Conservation (phyloP, 768 basidiomycete genomes). For the Suillus brevipes region DNA sequence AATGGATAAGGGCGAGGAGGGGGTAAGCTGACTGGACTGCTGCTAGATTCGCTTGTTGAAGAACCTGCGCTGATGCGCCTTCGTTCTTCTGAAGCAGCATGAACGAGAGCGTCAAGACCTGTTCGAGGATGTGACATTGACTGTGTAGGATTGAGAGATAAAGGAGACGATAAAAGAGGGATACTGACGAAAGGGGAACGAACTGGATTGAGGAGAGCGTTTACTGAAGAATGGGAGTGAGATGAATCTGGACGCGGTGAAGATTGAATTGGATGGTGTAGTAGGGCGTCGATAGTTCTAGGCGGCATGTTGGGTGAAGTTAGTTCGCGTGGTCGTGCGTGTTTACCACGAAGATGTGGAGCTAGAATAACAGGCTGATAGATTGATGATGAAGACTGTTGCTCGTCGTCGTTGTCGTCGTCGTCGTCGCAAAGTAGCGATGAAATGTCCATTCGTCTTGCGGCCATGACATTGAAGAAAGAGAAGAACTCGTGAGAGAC, state of each 20-base stretch:
- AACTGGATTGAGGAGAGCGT: slow-evolving; percentile 7
- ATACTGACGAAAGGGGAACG: slow-evolving; percentile 6
- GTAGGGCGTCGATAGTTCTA: slow-evolving; percentile 19
- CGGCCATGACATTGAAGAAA: slow-evolving; percentile 44
- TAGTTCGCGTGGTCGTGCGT: slow-evolving; percentile 10
- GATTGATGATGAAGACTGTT: slow-evolving; percentile 5
- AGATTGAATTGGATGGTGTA: slow-evolving; percentile 14
- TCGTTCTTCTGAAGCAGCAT: slow-evolving; percentile 69
- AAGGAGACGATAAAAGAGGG: neutral
- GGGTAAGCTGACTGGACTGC: slow-evolving; percentile 15
- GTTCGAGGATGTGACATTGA: slow-evolving; percentile 20
- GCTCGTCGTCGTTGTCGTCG: slow-evolving; percentile 30
- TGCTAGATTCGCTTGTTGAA: slow-evolving; percentile 5
- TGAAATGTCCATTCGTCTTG: slow-evolving; percentile 73
- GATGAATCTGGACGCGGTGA: slow-evolving; percentile 19
- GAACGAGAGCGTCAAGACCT: slow-evolving; percentile 66
- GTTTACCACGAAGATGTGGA: slow-evolving; percentile 30
- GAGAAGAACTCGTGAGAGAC: slow-evolving; percentile 9
- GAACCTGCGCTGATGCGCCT: slow-evolving; percentile 42
- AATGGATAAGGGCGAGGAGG: slow-evolving; percentile 7
- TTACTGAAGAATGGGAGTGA: slow-evolving; percentile 21
- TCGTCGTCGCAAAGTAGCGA: slow-evolving; percentile 67
- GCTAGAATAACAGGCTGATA: slow-evolving; percentile 31
- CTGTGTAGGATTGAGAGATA: slow-evolving; percentile 1
- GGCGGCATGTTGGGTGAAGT: slow-evolving; percentile 5